Evolutionary conservation across 345 rosid genomes (phyloP).

Genomic region (Cochlearia excelsa): DNA sequence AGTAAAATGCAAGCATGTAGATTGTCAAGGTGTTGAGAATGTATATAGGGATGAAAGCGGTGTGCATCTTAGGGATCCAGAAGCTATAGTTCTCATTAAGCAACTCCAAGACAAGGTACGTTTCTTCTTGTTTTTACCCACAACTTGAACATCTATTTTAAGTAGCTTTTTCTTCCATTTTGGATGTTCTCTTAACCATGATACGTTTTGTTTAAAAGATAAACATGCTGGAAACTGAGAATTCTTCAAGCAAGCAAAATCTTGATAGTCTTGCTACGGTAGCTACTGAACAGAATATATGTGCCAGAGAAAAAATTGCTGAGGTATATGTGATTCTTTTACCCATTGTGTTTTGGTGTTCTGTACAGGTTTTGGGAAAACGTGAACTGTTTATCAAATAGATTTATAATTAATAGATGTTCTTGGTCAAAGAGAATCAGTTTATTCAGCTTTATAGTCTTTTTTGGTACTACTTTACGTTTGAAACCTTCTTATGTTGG

Average conservation of each 20-base stretch:
- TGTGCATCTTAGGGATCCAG: slow-evolving; percentile 52
- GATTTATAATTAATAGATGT: not conserved
- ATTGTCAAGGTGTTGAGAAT: slow-evolving; percentile 22
- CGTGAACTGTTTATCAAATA: slow-evolving; percentile 3
- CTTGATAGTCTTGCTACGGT: slow-evolving; percentile 50
- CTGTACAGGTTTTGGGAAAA: slow-evolving; percentile 6
- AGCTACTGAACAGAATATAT: slow-evolving; percentile 54
- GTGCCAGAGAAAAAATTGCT: slow-evolving; percentile 56
- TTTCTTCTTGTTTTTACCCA: slow-evolving; percentile 19
- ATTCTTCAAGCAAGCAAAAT: slow-evolving; percentile 65
- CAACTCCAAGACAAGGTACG: slow-evolving; percentile 89
- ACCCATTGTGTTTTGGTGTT: slow-evolving; percentile 17
- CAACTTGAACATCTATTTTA: slow-evolving; percentile 3
- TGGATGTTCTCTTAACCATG: slow-evolving; percentile 18
- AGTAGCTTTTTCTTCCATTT: slow-evolving; percentile 20
- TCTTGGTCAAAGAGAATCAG: slow-evolving; percentile 3
- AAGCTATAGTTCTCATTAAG: slow-evolving; percentile 64
- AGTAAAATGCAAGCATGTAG: slow-evolving; percentile 31
- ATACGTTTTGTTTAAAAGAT: slow-evolving; percentile 44
- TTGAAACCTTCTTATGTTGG: slow-evolving; percentile 17
- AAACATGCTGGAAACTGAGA: slow-evolving; percentile 60
- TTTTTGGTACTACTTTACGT: slow-evolving; percentile 4
- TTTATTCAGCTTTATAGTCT: slow-evolving; percentile 6
- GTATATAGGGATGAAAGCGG: slow-evolving; percentile 36
- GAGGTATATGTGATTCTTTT: slow-evolving; percentile 50